Conservation (phyloP, 169 alveolate species). For the Condylostoma magnum region DNA sequence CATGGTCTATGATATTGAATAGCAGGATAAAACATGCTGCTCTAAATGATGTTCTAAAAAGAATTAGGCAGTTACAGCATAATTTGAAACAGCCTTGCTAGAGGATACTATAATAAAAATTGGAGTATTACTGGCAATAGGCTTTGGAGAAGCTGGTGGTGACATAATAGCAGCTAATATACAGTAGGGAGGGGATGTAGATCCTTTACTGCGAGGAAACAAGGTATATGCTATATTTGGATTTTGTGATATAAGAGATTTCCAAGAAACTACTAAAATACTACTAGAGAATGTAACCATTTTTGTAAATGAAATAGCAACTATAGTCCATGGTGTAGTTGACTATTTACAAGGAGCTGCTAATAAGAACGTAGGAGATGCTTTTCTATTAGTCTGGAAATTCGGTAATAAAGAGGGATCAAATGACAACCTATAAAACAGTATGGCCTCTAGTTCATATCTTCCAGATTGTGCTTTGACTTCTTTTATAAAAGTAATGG, state of each 20-base stretch:
- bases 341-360: constrained; percentile 93
- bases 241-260: constrained; percentile 93
- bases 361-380: constrained; percentile 96
- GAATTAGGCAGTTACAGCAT: not conserved
- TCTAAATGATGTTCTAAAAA: not conserved
- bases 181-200: constrained; percentile 73
- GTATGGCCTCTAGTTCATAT: too few relatives aligned
- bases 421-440: too few relatives aligned
- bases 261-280: constrained; percentile 92
- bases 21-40: not conserved
- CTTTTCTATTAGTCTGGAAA: constrained; percentile 95
- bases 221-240: constrained; percentile 89
- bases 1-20: constrained; percentile 49
- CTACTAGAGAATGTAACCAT: constrained; percentile 85
- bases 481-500: constrained; percentile 75
- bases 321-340: constrained; percentile 92
- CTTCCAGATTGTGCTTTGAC: constrained; percentile 79
- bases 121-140: constrained; percentile 84
- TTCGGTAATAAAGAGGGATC: too few relatives aligned
- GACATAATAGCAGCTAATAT: constrained; percentile 90
- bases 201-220: constrained; percentile 87
- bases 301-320: constrained; percentile 89
- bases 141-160: constrained; percentile 96
- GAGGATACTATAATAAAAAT: constrained; percentile 89
- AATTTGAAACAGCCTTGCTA: constrained; percentile 76